phyloP scores from a whole-genome alignment of 495 filamentous ascomycete species.

The Neurospora pannonica region DNA sequence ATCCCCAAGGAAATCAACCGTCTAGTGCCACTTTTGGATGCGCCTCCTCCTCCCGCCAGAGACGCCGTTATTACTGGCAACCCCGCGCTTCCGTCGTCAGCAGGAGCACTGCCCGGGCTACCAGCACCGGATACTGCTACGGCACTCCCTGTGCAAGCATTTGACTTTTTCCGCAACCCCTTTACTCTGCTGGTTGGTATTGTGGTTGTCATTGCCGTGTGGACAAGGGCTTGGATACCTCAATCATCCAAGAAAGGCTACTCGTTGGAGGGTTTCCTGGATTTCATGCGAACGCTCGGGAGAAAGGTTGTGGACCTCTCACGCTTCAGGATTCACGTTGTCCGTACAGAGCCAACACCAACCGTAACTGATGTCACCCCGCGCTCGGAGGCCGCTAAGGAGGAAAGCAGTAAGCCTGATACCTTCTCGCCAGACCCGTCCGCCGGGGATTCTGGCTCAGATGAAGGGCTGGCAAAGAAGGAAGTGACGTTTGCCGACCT shows the following conservation, averaged over 20 bases:
- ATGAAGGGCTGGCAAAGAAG: not conserved
- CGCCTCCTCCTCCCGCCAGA: not conserved
- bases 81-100: not conserved
- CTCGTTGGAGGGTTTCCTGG: not conserved
- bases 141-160: not conserved
- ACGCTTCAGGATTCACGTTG: not conserved
- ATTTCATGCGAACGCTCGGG: not conserved
- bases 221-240: not conserved
- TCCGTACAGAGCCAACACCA: not conserved
- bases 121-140: not conserved
- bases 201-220: constrained; percentile 11
- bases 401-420: not conserved
- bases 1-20: not conserved
- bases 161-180: constrained; percentile 33
- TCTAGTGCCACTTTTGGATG: not conserved
- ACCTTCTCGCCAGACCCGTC: not conserved
- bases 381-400: not conserved
- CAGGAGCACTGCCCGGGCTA: not conserved
- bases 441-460: not conserved
- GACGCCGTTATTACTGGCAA: not conserved
- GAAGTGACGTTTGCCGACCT: constrained; percentile 7
- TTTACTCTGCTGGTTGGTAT: constrained; percentile 30
- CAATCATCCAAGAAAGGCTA: not conserved
- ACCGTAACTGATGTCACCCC: not conserved
- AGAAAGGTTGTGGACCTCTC: not conserved